Evolutionary conservation across 176 grass and related monocot species (phyloP).

Genomic region (Eragrostis curvula): DNA sequence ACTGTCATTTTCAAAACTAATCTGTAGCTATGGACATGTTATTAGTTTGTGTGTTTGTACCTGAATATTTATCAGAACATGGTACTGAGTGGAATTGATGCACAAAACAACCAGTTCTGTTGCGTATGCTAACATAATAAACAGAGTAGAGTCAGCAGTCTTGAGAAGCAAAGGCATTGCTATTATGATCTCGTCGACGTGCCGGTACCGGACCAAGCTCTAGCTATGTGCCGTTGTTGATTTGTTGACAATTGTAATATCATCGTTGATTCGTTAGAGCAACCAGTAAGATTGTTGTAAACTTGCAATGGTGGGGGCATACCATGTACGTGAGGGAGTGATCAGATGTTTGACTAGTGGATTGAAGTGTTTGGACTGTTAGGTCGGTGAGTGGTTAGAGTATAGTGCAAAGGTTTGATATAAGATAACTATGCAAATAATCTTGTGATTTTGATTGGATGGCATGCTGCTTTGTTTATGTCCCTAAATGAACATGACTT

Average conservation of each 20-base stretch:
- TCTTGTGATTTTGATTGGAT: background rate
- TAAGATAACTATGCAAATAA: background rate
- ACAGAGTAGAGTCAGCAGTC: no score
- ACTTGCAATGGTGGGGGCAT: background rate
- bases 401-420: background rate
- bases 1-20: no score
- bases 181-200: slow-evolving; percentile 20
- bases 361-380: background rate
- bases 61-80: no score
- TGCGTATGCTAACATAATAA: no score
- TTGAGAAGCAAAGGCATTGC: no score
- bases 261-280: no score
- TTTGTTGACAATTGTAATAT: background rate
- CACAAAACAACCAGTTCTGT: no score
- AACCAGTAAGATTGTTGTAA: background rate
- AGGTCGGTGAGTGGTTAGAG: background rate
- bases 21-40: no score
- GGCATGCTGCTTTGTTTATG: no score
- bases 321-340: background rate
- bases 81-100: no score
- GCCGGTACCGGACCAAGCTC: slow-evolving; percentile 19
- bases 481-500: background rate
- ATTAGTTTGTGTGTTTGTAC: no score
- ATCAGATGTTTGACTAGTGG: background rate
- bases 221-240: background rate